These are phyloP conservation scores for Diplocarpon mali DNA, from an alignment of 2,329 filamentous ascomycete genomes.

Conservation along the genomic window DNA sequence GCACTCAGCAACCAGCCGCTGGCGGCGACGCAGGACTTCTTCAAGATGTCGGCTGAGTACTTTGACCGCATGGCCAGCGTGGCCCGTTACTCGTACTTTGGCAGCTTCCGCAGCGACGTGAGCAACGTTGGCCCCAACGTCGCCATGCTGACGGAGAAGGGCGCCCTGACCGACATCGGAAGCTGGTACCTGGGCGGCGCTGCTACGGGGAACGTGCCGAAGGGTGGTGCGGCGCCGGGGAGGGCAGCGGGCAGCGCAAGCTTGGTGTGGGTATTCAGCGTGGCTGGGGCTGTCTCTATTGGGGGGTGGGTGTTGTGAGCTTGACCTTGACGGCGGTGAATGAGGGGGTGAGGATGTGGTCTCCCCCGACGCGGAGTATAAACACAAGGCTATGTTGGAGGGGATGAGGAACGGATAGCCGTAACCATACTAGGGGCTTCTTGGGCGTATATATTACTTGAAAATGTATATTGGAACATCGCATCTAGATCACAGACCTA, in stretches of 20 bases:
- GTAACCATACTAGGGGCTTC: too few species aligned
- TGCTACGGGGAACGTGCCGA: constrained; percentile 27
- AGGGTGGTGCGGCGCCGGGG: neutral
- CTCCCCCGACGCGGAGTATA: too few species aligned
- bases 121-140: constrained; percentile 67
- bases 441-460: too few species aligned
- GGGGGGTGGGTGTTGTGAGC: neutral
- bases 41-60: constrained; percentile 53
- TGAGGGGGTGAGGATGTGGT: neutral
- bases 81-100: constrained; percentile 57
- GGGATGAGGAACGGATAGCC: too few species aligned
- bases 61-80: constrained; percentile 55
- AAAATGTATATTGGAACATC: too few species aligned
- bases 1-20: constrained; percentile 47
- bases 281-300: neutral
- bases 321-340: neutral
- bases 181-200: constrained; percentile 58
- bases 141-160: constrained; percentile 56
- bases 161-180: constrained; percentile 64
- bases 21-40: constrained; percentile 49
- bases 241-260: neutral
- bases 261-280: neutral
- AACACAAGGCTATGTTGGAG: too few species aligned
- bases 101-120: constrained; percentile 51
- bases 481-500: too few species aligned